Conservation (phyloP, 495 filamentous ascomycete genomes). For the Aspergillus baeticus region DNA sequence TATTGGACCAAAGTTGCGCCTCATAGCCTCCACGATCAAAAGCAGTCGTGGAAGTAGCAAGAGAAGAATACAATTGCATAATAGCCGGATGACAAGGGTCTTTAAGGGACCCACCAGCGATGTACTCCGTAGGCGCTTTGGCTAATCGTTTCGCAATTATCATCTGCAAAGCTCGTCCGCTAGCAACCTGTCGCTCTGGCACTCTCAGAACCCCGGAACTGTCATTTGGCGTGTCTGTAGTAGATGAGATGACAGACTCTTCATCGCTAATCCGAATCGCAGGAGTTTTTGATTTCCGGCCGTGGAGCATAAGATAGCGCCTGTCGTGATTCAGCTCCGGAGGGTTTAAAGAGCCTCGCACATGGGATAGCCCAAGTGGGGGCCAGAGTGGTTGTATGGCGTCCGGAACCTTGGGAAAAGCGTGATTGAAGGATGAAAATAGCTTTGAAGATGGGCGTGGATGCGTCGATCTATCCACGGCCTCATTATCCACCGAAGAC, state of each 20-base stretch:
- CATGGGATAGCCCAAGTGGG: slow-evolving; percentile 59
- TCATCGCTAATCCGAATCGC: slow-evolving; percentile 29
- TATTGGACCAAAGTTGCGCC: slow-evolving; percentile 71
- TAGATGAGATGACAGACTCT: slow-evolving; percentile 31
- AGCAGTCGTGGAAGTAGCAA: slow-evolving; percentile 63
- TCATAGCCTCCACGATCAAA: slow-evolving; percentile 83
- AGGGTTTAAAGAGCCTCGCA: slow-evolving; percentile 24
- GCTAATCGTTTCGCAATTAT: slow-evolving; percentile 38
- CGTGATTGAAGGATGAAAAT: slow-evolving; percentile 26
- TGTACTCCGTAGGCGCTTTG: neutral
- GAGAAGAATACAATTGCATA: slow-evolving; percentile 54
- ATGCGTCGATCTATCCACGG: neutral
- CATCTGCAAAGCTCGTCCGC: slow-evolving; percentile 31
- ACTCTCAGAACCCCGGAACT: slow-evolving; percentile 23
- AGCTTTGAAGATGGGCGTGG: slow-evolving; percentile 3
- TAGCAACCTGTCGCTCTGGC: slow-evolving; percentile 35
- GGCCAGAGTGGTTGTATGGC: slow-evolving; percentile 69
- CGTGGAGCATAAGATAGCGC: slow-evolving; percentile 9
- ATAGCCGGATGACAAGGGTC: slow-evolving; percentile 55
- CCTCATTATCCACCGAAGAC: neutral
- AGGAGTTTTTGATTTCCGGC: slow-evolving; percentile 39
- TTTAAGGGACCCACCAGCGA: neutral
- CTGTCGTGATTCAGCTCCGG: neutral
- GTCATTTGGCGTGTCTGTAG: neutral
- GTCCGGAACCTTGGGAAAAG: slow-evolving; percentile 55